Base-by-base conservation (phyloP, 129 eudicot genomes). In the Cynara cardunculus region DNA sequence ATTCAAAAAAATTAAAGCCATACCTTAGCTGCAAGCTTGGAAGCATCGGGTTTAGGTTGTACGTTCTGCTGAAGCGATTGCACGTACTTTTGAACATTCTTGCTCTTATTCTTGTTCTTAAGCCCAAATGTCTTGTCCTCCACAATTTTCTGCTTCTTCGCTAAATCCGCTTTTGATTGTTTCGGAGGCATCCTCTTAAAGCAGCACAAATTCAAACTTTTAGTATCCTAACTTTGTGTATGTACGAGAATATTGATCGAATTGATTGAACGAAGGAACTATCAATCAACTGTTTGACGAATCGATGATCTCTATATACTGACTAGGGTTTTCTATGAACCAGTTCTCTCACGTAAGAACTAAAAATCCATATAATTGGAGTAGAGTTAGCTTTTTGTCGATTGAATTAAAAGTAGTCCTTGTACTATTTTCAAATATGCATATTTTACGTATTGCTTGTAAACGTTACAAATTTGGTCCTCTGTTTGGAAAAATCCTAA, bases 91-190 rank as follows among this genome's bases (percentile, higher is more conserved):
- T 88, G 91, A 24, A 88, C 91, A 71, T 88, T 88, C 35, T 88
- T 86, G 74, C 88, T 83, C 86, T 86, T 86, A 64, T 86, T 88
- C 84, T 86, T 86, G 75, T 84, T 86, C 72, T 89, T 89, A 31
- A 86, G 84, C 26, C 92, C 92, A 56, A 89, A 89, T 22, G 90
- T 89, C 78, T 89, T 89, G 81, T 89, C 92, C 79, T 89, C 92
- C 61, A 86, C 92, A 5, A 79, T 16, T 59, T 89, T 89, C 70
- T 86, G 90, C 86, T 88, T 88, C 86, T 86, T 88, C 73, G 89
- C 92, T 37, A 86, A 18, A 25, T 88, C 92, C 7, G 90, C 78
- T 84, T 89, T 89, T 46, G 85, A 81, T 78, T 89, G 92, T 68
- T 89, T 89, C 65, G 90, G 92, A 35, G 90, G 92, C 92, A 89